Base-by-base conservation (phyloP, 75 land plant genomes). In the Cunninghamia lanceolata region DNA sequence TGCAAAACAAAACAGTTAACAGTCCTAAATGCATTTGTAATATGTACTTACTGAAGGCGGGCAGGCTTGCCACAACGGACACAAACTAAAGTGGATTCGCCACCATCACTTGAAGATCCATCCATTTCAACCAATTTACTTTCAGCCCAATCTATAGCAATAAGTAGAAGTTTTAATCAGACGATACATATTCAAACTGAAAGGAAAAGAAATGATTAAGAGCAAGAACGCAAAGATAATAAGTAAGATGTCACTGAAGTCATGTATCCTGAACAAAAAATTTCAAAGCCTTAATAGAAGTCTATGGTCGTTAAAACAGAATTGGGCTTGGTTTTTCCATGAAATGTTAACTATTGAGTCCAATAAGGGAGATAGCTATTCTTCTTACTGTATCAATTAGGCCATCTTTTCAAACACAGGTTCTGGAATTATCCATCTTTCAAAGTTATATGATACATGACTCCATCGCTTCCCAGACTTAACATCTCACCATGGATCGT, bases 11-110 rank as follows among this genome's bases (percentile, higher is more conserved):
- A 19, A 68, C 38, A 4, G 45, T 59, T 52, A 14, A 15, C 28
- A 56, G 7, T 28, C 6, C 70, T 52, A 19, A 84, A 34, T 38
- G 86, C 9, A 46, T 43, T 66, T 39, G 19, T 71, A 86, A 86
- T 32, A 39, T 19, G 66, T 17, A 93, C 93, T 38, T 88, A 95
- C 97, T 94, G 97, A 46, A 96, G 91, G 56, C 87, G 89, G 30
- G 97, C 96, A 78, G 92, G 91, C 83, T 94, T 96, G 91, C 94
- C 91, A 63, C 97, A 96, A 30, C 92, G 88, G 38, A 85, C 91
- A 88, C 97, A 96, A 43, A 93, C 89, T n/a, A 91, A 32, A 82
- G 86, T 25, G 19, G 88, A 36, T n/a, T 92, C 91, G 7, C 76
- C 86, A 8, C 74, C 68, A 46, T 85, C 52, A 73, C 43, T 85